phyloP scores from a whole-genome alignment of 805 yeast genomes.

The Hanseniaspora vineae region DNA sequence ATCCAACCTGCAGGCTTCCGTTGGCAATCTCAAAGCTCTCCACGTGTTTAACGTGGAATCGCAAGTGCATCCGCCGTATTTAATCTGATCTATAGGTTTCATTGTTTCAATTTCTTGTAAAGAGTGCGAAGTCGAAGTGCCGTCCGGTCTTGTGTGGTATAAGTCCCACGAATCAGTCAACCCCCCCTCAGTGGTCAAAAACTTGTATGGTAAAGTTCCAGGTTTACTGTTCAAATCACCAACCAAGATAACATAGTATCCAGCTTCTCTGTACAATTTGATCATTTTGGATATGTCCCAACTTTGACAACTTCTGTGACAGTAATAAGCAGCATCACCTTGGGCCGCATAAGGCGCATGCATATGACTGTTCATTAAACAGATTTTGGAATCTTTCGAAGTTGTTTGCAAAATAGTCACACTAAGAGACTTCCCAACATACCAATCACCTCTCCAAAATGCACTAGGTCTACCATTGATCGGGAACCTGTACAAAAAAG shows the following conservation, averaged over 20 bases:
- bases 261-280: slow-evolving; percentile 48
- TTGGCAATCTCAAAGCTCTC: slow-evolving; percentile 39
- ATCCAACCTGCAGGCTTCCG: slow-evolving; percentile 80
- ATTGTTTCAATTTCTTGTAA: slow-evolving; percentile 30
- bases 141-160: slow-evolving; percentile 31
- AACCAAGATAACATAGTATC: slow-evolving; percentile 76
- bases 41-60: slow-evolving; percentile 82
- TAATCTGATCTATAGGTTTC: slow-evolving; percentile 50
- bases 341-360: slow-evolving; percentile 82
- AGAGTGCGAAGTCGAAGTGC: not conserved
- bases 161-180: slow-evolving; percentile 76
- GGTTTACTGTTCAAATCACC: slow-evolving; percentile 92
- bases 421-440: slow-evolving; percentile 82
- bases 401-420: slow-evolving; percentile 57
- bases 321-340: slow-evolving; percentile 82
- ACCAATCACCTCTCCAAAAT: slow-evolving; percentile 92
- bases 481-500: slow-evolving; percentile 75
- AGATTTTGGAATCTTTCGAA: slow-evolving; percentile 27
- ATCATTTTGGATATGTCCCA: slow-evolving; percentile 81
- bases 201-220: slow-evolving; percentile 65
- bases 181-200: slow-evolving; percentile 57
- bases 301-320: slow-evolving; percentile 90
- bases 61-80: slow-evolving; percentile 74
- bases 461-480: slow-evolving; percentile 93
- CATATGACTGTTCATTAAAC: slow-evolving; percentile 83